Evolutionary conservation across 306 rosid species (phyloP).

Genomic region (Datisca glomerata): DNA sequence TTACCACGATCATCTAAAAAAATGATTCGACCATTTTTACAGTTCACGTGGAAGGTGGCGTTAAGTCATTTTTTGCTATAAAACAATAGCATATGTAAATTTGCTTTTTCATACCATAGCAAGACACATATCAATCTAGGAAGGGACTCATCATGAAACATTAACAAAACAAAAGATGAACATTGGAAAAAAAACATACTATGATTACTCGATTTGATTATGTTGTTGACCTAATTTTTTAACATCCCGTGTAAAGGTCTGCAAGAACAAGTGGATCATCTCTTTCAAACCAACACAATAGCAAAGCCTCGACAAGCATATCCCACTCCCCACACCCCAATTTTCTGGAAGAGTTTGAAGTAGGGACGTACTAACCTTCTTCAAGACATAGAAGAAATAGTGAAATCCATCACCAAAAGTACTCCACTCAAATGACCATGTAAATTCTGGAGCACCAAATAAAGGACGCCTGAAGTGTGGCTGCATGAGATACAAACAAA

Average conservation of each 20-base stretch:
- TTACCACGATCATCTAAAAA: too few relatives aligned
- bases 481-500: constrained; percentile 25
- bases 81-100: not conserved
- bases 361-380: constrained; percentile 48
- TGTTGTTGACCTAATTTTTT: not conserved
- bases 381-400: constrained; percentile 67
- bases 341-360: not conserved
- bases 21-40: too few relatives aligned
- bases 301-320: constrained; percentile 2
- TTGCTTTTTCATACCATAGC: too few relatives aligned
- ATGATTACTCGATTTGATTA: too few relatives aligned
- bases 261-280: not conserved
- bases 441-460: constrained; percentile 60
- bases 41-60: not conserved
- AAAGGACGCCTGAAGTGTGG: constrained; percentile 89
- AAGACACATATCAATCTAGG: too few relatives aligned
- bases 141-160: too few relatives aligned
- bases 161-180: not conserved
- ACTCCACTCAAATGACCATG: constrained; percentile 83
- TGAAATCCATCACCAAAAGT: constrained; percentile 89
- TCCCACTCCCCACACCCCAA: not conserved
- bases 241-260: not conserved
- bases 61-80: not conserved
- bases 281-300: too few relatives aligned
- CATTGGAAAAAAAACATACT: not conserved